phyloP scores from a whole-genome alignment of 495 filamentous ascomycete species.

The Thermothielavioides terrestris region DNA sequence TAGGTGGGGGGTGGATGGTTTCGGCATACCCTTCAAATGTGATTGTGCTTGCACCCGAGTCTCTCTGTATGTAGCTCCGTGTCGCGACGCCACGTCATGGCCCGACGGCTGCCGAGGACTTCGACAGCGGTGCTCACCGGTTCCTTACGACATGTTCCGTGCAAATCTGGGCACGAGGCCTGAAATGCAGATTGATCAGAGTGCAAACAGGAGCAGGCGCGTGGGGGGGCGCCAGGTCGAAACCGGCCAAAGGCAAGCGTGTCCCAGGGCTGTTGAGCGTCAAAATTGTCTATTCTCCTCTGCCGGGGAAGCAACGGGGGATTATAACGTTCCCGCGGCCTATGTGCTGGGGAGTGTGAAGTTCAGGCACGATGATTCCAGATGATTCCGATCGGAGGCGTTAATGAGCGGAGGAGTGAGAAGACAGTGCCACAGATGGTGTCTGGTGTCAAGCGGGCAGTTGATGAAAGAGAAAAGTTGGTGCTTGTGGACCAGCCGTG shows the following conservation, averaged over 20 bases:
- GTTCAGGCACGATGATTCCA: slow-evolving; percentile 2
- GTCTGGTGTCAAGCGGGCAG: too few species aligned
- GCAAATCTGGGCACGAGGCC: slow-evolving; percentile 16
- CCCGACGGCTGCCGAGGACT: slow-evolving; percentile 11
- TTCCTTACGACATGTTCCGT: slow-evolving; percentile 21
- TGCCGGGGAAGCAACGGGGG: background rate
- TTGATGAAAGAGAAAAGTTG: slow-evolving; percentile 29
- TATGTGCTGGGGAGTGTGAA: background rate
- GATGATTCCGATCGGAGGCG: slow-evolving; percentile 7
- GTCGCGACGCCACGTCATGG: slow-evolving; percentile 23
- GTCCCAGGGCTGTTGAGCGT: slow-evolving; percentile 10
- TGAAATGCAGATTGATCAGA: slow-evolving; percentile 15
- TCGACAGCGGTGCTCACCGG: slow-evolving; percentile 13
- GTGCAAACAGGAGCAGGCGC: slow-evolving; percentile 12
- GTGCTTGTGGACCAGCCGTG: slow-evolving; percentile 38
- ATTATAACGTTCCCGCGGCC: slow-evolving; percentile 5
- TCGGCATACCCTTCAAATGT: slow-evolving; percentile 26
- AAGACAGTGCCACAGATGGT: background rate
- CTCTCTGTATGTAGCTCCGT: slow-evolving; percentile 9
- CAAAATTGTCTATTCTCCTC: slow-evolving; percentile 16
- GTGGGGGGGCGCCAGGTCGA: slow-evolving; percentile 7
- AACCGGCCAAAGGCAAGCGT: slow-evolving; percentile 6
- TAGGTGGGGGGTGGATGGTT: slow-evolving; percentile 20
- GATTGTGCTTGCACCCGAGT: slow-evolving; percentile 11
- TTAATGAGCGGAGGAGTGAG: slow-evolving; percentile 3